These are phyloP conservation scores for Sutorius australiensis DNA, from an alignment of 768 basidiomycete species.

Conservation along the genomic window DNA sequence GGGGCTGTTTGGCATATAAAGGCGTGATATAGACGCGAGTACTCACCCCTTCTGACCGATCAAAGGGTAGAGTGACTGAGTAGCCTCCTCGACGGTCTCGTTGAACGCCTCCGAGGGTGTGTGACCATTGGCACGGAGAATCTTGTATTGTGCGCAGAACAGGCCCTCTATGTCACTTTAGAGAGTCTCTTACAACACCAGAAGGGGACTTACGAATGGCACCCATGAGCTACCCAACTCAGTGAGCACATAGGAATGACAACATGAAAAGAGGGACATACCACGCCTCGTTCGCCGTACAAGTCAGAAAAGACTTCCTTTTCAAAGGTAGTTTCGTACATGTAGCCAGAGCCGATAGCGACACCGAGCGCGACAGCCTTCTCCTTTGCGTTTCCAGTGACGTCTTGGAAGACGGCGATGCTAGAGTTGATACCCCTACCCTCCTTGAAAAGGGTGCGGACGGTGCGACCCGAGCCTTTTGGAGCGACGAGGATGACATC, in stretches of 20 bases:
- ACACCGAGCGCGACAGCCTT: conserved; percentile 94
- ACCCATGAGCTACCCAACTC: conserved; percentile 75
- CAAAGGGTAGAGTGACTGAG: conserved; percentile 95
- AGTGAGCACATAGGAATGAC: conserved; percentile 4
- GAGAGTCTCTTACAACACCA: not conserved
- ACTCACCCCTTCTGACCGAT: conserved; percentile 90
- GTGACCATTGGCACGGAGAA: conserved; percentile 95
- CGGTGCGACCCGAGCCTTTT: conserved; percentile 97
- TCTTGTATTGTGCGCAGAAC: conserved; percentile 98
- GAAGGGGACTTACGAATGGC: conserved; percentile 69
- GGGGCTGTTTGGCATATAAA: not conserved
- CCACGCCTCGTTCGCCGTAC: conserved; percentile 99
- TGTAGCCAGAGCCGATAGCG: conserved; percentile 92
- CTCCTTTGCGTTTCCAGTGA: conserved; percentile 96
- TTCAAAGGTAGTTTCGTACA: conserved; percentile 99
- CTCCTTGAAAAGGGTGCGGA: conserved; percentile 99
- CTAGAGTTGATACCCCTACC: conserved; percentile 97
- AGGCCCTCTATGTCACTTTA: conserved; percentile 68
- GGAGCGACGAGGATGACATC: conserved; percentile 99
- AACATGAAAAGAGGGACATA: conserved; percentile 41
- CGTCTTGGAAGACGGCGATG: conserved; percentile 95
- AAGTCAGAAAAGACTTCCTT: conserved; percentile 99
- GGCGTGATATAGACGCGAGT: not conserved
- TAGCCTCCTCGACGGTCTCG: conserved; percentile 99
- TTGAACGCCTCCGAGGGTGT: conserved; percentile 98